These are phyloP conservation scores for Pulveroboletus sp. DNA, from an alignment of 1,284 basidiomycete genomes.

Conservation along the genomic window DNA sequence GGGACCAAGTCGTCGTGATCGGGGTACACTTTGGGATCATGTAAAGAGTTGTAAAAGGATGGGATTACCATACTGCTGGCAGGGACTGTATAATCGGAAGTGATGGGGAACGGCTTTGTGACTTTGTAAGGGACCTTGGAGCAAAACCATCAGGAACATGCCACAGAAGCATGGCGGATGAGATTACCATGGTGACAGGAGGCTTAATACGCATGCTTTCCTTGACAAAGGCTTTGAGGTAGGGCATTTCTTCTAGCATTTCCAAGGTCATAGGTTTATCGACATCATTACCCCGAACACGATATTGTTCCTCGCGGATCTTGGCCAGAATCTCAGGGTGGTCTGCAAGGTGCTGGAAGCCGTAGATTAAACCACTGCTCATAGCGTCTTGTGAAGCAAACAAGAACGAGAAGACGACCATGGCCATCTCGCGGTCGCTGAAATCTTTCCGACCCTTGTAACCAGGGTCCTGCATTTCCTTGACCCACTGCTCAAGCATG, in stretches of 20 bases:
- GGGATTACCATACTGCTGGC: slow-evolving; percentile 94
- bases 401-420: slow-evolving; percentile 95
- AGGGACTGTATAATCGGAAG: slow-evolving; percentile 88
- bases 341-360: slow-evolving; percentile 95
- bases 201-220: slow-evolving; percentile 90
- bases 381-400: slow-evolving; percentile 99
- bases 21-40: slow-evolving; percentile 87
- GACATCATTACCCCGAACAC: slow-evolving; percentile 76
- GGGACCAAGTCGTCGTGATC: slow-evolving; percentile 83
- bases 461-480: slow-evolving; percentile 63
- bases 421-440: slow-evolving; percentile 92
- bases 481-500: slow-evolving; percentile 92
- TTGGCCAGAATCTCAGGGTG: slow-evolving; percentile 87
- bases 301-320: slow-evolving; percentile 89
- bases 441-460: slow-evolving; percentile 86
- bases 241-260: slow-evolving; percentile 89
- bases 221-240: slow-evolving; percentile 89
- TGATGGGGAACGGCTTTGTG: slow-evolving; percentile 88
- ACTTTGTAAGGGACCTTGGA: slow-evolving; percentile 88
- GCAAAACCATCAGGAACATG: slow-evolving; percentile 6
- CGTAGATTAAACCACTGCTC: slow-evolving; percentile 90
- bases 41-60: slow-evolving; percentile 92
- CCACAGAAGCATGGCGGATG: background rate
- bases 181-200: slow-evolving; percentile 86
- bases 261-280: slow-evolving; percentile 86